phyloP scores from a whole-genome alignment of 371 early-diverging fungal genomes.

The Apophysomyces elegans region DNA sequence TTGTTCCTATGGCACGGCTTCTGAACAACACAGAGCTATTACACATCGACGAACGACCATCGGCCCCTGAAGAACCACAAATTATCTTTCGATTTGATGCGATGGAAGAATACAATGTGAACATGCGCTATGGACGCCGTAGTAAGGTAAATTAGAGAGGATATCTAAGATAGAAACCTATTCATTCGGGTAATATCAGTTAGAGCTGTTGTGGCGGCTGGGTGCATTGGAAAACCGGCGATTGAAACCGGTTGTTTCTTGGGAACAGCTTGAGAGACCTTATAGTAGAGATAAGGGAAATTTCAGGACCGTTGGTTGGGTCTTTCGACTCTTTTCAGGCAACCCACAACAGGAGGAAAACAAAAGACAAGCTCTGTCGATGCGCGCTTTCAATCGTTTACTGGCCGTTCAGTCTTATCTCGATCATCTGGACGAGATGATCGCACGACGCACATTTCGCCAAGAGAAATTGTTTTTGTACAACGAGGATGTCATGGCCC shows the following conservation, averaged over 20 bases:
- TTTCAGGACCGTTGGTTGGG: constrained; percentile 66
- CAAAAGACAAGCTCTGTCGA: constrained; percentile 57
- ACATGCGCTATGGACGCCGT: constrained; percentile 70
- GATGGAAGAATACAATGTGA: constrained; percentile 55
- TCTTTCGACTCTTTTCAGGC: constrained; percentile 66
- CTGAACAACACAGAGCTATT: constrained; percentile 60
- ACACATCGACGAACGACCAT: constrained; percentile 53
- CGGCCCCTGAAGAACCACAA: constrained; percentile 67
- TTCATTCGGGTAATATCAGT: constrained; percentile 23
- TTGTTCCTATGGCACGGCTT: constrained; percentile 66
- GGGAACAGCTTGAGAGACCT: constrained; percentile 55
- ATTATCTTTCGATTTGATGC: constrained; percentile 65
- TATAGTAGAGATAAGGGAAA: constrained; percentile 54
- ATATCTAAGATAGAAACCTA: neutral
- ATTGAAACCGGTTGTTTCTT: constrained; percentile 57
- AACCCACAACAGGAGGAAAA: constrained; percentile 64
- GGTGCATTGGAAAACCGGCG: constrained; percentile 58
- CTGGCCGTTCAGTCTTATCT: constrained; percentile 62
- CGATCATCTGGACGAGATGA: constrained; percentile 61
- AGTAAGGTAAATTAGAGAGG: constrained; percentile 53
- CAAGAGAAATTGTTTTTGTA: constrained; percentile 56
- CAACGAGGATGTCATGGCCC: constrained; percentile 49
- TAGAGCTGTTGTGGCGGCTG: constrained; percentile 66
- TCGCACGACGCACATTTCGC: constrained; percentile 55
- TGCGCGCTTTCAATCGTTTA: constrained; percentile 63